These are phyloP conservation scores for Rhypophila decipiens DNA, from an alignment of 495 filamentous ascomycete genomes.

Conservation along the genomic window DNA sequence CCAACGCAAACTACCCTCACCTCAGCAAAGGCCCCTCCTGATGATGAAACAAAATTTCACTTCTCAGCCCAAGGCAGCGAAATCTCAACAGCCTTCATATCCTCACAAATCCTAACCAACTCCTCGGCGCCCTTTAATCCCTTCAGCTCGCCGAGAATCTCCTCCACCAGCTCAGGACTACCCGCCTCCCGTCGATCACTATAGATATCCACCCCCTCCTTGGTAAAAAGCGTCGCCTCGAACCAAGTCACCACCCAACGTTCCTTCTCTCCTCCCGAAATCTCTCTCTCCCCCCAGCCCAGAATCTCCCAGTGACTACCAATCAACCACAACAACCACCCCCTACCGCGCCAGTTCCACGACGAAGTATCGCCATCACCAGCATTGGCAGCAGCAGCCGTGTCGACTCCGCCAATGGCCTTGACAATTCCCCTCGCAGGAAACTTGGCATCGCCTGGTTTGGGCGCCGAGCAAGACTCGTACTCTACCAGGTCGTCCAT, in stretches of 20 bases:
- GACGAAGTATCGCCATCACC: conserved; percentile 29
- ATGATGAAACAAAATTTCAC: too few relatives aligned
- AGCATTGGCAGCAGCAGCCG: conserved; percentile 33
- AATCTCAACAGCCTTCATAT: too few relatives aligned
- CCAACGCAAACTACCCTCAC: too few relatives aligned
- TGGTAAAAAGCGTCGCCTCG: conserved; percentile 65
- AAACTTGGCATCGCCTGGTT: too few relatives aligned
- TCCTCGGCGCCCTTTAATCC: too few relatives aligned
- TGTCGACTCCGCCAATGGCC: conserved; percentile 58
- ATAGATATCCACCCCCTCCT: conserved; percentile 70
- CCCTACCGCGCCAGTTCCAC: conserved; percentile 70
- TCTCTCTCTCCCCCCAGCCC: conserved; percentile 51
- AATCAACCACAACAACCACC: conserved; percentile 57
- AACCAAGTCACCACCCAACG: conserved; percentile 72
- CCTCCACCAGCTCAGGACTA: too few relatives aligned
- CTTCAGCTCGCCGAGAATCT: too few relatives aligned
- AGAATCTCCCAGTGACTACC: conserved; percentile 67
- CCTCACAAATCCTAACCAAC: too few relatives aligned
- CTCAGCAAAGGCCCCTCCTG: too few relatives aligned
- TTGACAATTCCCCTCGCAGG: conserved; percentile 43
- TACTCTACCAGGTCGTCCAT: conserved; percentile 66
- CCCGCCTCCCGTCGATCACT: conserved; percentile 49
- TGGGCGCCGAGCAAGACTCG: too few relatives aligned
- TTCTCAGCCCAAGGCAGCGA: too few relatives aligned
- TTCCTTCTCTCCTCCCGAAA: conserved; percentile 26